A percentile compares a stretch with the other conserved stretches of the same genome.
Conservation (phyloP, 495 filamentous ascomycete genomes). For the Talaromyces trachyspermus region DNA sequence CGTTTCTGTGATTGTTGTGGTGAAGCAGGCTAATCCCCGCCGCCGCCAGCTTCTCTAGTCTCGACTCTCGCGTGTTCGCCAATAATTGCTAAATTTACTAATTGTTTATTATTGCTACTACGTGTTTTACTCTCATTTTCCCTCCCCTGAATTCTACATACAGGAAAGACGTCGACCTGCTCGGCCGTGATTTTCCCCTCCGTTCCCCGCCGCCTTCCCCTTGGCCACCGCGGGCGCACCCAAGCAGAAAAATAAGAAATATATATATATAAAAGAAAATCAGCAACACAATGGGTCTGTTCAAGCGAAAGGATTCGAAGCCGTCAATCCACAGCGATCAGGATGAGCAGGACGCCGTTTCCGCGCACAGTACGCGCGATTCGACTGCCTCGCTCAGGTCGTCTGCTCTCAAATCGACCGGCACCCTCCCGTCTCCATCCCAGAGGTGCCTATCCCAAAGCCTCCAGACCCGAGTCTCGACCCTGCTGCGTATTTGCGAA, state of each 20-base stretch:
- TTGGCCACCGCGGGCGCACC: no score
- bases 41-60: no score
- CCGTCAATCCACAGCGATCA: conserved; percentile 41
- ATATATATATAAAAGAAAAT: background rate
- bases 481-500: conserved; percentile 86
- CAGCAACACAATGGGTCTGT: conserved; percentile 49
- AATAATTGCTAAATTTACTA: no score
- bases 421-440: conserved; percentile 41
- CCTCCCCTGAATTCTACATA: no score
- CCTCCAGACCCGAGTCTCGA: conserved; percentile 86
- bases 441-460: conserved; percentile 67
- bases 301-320: conserved; percentile 55
- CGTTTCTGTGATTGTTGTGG: no score
- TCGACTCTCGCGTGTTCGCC: no score
- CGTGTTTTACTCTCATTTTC: no score
- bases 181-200: no score
- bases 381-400: conserved; percentile 52
- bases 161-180: no score
- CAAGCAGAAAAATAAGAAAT: background rate
- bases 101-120: no score
- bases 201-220: no score
- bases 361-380: conserved; percentile 42
- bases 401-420: conserved; percentile 37
- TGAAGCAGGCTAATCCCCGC: no score
- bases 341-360: conserved; percentile 39